Evolutionary conservation across 2,329 filamentous ascomycete genomes (phyloP).

Genomic region (Phoma herbarum): DNA sequence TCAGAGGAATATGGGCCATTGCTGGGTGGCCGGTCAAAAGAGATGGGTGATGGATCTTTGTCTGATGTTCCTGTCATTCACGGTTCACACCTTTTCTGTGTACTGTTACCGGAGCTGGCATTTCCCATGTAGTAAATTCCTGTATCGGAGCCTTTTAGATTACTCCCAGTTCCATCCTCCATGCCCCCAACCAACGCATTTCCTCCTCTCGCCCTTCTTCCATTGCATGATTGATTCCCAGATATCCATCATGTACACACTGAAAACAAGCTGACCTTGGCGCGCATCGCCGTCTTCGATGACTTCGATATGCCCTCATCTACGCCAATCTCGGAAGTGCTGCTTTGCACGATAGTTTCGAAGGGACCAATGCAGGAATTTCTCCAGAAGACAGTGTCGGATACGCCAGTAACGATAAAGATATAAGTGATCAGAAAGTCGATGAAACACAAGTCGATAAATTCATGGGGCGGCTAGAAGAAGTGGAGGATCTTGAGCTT

Average conservation of each 20-base stretch:
- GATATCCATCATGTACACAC: background rate
- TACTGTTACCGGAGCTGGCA: background rate
- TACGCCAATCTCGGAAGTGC: background rate
- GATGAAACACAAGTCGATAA: background rate
- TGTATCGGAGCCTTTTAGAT: too few species aligned
- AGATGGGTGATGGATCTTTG: background rate
- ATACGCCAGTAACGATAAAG: background rate
- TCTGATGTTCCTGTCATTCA: background rate
- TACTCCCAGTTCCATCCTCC: background rate
- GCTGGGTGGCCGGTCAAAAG: slow-evolving; percentile 13
- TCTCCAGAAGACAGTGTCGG: background rate
- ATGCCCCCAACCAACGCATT: background rate
- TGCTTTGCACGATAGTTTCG: background rate
- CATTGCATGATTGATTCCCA: background rate
- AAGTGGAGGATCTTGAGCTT: too few species aligned
- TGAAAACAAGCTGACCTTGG: background rate
- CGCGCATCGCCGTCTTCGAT: background rate
- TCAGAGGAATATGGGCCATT: slow-evolving; percentile 58
- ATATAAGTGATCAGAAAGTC: background rate
- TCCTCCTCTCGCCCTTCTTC: background rate
- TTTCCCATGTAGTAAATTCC: too few species aligned
- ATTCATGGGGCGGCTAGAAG: too few species aligned
- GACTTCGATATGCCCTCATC: background rate
- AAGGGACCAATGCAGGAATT: background rate
- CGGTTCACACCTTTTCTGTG: too few species aligned